Conservation (phyloP, 306 rosid species). For the Cicer yamashitae region DNA sequence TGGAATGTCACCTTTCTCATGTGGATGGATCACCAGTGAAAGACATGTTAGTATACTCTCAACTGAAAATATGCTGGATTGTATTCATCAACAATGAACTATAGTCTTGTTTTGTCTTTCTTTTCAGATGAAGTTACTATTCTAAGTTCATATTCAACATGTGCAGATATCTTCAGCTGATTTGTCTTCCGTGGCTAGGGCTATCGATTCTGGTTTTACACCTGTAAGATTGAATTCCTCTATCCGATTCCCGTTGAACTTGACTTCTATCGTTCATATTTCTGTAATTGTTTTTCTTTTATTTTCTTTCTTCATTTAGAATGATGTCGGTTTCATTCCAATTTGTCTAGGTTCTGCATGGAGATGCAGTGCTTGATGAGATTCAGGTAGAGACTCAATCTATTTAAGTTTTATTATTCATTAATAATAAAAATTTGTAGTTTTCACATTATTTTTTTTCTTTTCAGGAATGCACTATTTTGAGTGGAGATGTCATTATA, state of each 20-base stretch:
- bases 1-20: slow-evolving; percentile 93
- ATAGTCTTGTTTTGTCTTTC: slow-evolving; percentile 10
- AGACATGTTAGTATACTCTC: slow-evolving; percentile 63
- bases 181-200: slow-evolving; percentile 67
- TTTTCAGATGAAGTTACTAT: slow-evolving; percentile 26
- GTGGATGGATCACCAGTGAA: slow-evolving; percentile 83
- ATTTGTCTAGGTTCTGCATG: slow-evolving; percentile 78
- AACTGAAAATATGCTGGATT: slow-evolving; percentile 33
- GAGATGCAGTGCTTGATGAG: slow-evolving; percentile 90
- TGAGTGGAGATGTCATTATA: slow-evolving; percentile 95
- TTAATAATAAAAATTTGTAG: neutral
- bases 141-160: slow-evolving; percentile 42
- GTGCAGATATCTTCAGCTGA: slow-evolving; percentile 77
- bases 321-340: slow-evolving; percentile 21
- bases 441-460: neutral
- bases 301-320: neutral
- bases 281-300: slow-evolving; percentile 5
- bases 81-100: slow-evolving; percentile 25
- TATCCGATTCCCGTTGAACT: slow-evolving; percentile 4
- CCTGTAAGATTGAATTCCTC: slow-evolving; percentile 68
- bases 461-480: slow-evolving; percentile 84
- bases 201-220: slow-evolving; percentile 75
- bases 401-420: slow-evolving; percentile 29
- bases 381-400: slow-evolving; percentile 61
- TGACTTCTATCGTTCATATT: slow-evolving; percentile 20